Evolutionary conservation across 495 filamentous ascomycete genomes (phyloP).

Genomic region (Xylaria palmicola): DNA sequence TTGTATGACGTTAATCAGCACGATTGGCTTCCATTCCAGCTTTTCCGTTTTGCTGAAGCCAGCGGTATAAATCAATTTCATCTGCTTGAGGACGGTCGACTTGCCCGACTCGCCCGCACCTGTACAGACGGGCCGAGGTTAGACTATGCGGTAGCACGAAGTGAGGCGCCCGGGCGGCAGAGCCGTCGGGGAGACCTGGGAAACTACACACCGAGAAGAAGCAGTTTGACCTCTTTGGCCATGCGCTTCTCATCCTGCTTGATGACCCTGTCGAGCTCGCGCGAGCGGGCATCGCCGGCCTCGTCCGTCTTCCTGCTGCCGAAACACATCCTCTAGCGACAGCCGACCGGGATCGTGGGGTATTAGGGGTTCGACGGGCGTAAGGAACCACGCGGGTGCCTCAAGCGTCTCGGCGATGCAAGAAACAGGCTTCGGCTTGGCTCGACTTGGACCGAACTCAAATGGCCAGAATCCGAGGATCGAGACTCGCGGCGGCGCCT

Average conservation of each 20-base stretch:
- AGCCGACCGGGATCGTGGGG: constrained; percentile 3
- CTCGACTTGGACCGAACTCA: not conserved
- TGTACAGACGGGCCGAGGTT: constrained; percentile 38
- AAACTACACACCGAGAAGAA: constrained; percentile 69
- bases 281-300: constrained; percentile 49
- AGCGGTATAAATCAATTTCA: constrained; percentile 95
- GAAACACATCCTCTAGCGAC: constrained; percentile 56
- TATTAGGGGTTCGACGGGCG: not conserved
- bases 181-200: not conserved
- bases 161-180: constrained; percentile 17
- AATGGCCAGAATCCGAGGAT: not conserved
- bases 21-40: constrained; percentile 88
- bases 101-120: constrained; percentile 98
- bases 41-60: constrained; percentile 91
- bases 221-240: constrained; percentile 77
- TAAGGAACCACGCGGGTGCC: not conserved
- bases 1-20: constrained; percentile 88
- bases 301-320: constrained; percentile 53
- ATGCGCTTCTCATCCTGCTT: constrained; percentile 79
- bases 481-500: not conserved
- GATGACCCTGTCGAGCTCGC: constrained; percentile 74
- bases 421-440: not conserved
- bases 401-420: not conserved
- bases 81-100: constrained; percentile 98
- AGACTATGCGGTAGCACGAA: constrained; percentile 25